Base-by-base conservation (phyloP, 1,139 yeast genomes). In the Martiniozyma asiatica region DNA sequence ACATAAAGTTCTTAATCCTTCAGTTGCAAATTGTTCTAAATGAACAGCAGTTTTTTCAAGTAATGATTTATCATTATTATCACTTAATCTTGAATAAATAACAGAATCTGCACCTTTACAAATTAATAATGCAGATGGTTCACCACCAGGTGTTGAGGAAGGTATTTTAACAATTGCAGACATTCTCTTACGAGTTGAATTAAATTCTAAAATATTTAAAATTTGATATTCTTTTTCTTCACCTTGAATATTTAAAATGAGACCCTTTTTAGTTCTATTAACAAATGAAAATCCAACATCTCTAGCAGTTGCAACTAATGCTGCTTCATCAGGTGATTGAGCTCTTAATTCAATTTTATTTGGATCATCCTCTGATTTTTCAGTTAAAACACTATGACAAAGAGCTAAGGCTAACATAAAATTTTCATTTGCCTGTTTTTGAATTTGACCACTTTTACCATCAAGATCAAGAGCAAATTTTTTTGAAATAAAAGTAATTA, bases 311-410 rank as follows among this genome's bases (percentile, higher is more conserved):
- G 81, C 70, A 4, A 89, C 98, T 36, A 89, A 68, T 0, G 98
- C 97, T 24, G 94, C 92, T 56, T 89, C 98, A 59, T 89, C 98
- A 1, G 98, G 98, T n/a, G 94, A 80, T 55, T 89, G 97, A 0
- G 98, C 97, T 50, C 85, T 82, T 50, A 82, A 71, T 24, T 65
- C 69, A 31, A 77, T 55, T 26, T 59, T 63, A 1, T 71, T 73
- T 16, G 81, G 79, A 27, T 63, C 60, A 9, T 62, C 63, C 35
- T 68, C 70, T 24, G 64, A 62, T 34, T 67, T 62, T 43, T 80
- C 97, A 9, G 94, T 79, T 31, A 89, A 68, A 8, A 85, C 97
- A 21, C 95, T 79, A 52, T 89, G 96, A 54, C 98, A 89, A 23
- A 89, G 60, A 0, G 96, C 89, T 35, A 89, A 63, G 0, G 92